Percentiles rank a stretch among this genome's conserved stretches.
Evolutionary conservation across 768 basidiomycete species (phyloP).

Genomic region (Scleroderma citrinum): DNA sequence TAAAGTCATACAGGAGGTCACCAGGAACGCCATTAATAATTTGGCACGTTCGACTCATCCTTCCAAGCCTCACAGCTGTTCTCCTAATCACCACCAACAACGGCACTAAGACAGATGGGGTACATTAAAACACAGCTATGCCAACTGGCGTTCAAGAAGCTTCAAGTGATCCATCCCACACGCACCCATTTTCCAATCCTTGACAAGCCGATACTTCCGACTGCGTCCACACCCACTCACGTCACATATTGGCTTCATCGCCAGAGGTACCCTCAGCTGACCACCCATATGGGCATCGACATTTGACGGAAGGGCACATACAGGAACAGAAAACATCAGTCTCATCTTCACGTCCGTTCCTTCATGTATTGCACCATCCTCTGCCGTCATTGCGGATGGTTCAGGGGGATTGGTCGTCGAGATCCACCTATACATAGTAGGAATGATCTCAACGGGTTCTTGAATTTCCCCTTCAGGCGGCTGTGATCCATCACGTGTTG

Average conservation of each 20-base stretch:
- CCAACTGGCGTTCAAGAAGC: slow-evolving; percentile 36
- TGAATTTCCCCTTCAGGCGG: slow-evolving; percentile 35
- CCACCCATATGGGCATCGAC: slow-evolving; percentile 10
- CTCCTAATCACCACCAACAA: too few relatives aligned
- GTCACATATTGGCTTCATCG: slow-evolving; percentile 37
- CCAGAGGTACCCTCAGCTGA: slow-evolving; percentile 6
- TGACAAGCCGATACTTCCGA: slow-evolving; percentile 63
- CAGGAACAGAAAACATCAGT: slow-evolving; percentile 53
- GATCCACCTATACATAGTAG: slow-evolving; percentile 70
- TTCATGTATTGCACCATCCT: not conserved
- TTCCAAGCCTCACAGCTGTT: not conserved
- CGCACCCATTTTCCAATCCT: slow-evolving; percentile 50
- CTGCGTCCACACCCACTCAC: slow-evolving; percentile 49
- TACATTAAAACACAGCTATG: not conserved
- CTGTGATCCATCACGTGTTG: slow-evolving; percentile 27
- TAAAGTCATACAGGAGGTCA: too few relatives aligned
- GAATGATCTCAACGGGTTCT: slow-evolving; percentile 33
- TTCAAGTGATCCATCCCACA: slow-evolving; percentile 67
- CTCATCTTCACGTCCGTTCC: slow-evolving; percentile 28
- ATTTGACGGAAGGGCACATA: slow-evolving; percentile 17
- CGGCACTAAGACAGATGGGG: not conserved
- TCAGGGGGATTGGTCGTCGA: slow-evolving; percentile 41
- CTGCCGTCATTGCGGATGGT: slow-evolving; percentile 2
- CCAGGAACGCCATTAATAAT: too few relatives aligned
- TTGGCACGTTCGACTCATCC: too few relatives aligned